A percentile compares a stretch with the other conserved stretches of the same genome.
Evolutionary conservation across 257 asterid species (phyloP).

Genomic region (Galeopsis tetrahit): DNA sequence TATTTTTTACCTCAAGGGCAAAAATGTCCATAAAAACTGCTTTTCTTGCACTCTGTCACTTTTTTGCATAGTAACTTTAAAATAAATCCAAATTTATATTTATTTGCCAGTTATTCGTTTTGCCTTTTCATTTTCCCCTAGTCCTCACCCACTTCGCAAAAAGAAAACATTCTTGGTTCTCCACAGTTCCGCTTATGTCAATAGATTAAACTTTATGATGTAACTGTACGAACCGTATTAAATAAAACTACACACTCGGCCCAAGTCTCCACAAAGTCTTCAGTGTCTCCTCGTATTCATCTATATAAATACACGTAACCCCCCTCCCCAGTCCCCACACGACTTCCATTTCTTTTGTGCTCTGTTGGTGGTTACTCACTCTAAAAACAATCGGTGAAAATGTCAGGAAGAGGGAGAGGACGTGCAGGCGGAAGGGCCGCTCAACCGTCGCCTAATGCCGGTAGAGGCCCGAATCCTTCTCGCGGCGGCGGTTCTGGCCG

Average conservation of each 20-base stretch:
- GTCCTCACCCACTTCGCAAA: not conserved
- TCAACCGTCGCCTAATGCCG: constrained; percentile 25
- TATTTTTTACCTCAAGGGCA: no score
- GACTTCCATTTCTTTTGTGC: not conserved
- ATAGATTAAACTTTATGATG: not conserved
- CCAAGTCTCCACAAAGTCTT: not conserved
- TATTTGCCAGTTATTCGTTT: no score
- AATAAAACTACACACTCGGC: not conserved
- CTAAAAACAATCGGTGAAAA: not conserved
- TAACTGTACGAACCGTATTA: constrained; percentile 33
- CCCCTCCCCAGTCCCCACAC: not conserved
- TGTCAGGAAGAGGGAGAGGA: constrained; percentile 41
- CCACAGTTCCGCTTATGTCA: constrained; percentile 1
- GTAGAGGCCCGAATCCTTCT: constrained; percentile 36
- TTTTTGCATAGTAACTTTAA: no score
- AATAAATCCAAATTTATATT: no score
- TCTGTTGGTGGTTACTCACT: not conserved
- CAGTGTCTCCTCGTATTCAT: not conserved
- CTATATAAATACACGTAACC: not conserved
- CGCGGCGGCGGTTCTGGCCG: constrained; percentile 44
- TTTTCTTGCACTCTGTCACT: no score
- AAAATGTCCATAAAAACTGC: no score
- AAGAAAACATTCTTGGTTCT: constrained; percentile 2
- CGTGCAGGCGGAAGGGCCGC: constrained; percentile 41
- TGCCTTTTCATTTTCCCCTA: no score